phyloP scores from a whole-genome alignment of 257 asterid species.

The Primulina tabacum region DNA sequence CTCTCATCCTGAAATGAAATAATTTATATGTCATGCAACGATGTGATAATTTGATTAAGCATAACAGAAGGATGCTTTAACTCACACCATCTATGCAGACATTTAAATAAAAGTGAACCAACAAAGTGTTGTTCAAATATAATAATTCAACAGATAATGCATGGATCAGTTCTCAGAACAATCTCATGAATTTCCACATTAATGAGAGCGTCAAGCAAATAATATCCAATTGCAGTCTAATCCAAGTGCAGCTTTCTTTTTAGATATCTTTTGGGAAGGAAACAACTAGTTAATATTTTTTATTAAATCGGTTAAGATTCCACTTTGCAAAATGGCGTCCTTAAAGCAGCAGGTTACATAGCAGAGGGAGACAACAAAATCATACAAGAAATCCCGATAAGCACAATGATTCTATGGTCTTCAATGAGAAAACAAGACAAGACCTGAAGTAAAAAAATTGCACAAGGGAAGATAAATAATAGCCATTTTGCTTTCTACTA shows the following conservation, averaged over 20 bases:
- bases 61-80: not conserved
- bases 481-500: not conserved
- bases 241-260: not conserved
- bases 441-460: conserved; percentile 11
- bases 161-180: conserved; percentile 17
- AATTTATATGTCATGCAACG: conserved; percentile 23
- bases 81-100: not conserved
- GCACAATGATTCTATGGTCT: not conserved
- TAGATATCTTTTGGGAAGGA: not conserved
- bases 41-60: conserved; percentile 1
- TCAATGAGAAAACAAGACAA: not conserved
- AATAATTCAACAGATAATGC: conserved; percentile 13
- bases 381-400: not conserved
- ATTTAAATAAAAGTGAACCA: not conserved
- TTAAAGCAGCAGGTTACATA: conserved; percentile 11
- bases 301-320: not conserved
- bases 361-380: conserved; percentile 4
- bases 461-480: not conserved
- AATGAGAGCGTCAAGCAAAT: conserved; percentile 19
- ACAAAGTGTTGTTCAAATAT: conserved; percentile 6
- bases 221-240: conserved; percentile 1
- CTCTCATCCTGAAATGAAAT: conserved; percentile 66
- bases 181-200: conserved; percentile 8
- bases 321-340: conserved; percentile 18
- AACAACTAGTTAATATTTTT: not conserved